These are phyloP conservation scores for Colletotrichum brevisporum DNA, from an alignment of 2,329 filamentous ascomycete genomes.

Conservation along the genomic window DNA sequence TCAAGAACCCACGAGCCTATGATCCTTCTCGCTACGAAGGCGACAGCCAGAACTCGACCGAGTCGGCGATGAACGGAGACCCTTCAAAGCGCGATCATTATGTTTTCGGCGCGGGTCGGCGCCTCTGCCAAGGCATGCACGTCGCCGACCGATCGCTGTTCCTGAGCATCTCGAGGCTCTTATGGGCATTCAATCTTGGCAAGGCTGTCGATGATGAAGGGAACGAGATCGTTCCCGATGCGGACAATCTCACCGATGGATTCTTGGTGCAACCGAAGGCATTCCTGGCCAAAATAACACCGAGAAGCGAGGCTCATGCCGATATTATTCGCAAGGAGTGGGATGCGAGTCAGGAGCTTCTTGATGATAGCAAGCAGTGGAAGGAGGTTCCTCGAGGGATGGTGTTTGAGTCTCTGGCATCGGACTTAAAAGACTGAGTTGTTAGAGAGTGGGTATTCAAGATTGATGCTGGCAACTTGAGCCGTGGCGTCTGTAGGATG, in stretches of 20 bases:
- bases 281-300: conserved; percentile 33
- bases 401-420: conserved; percentile 9
- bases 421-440: conserved; percentile 1
- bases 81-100: conserved; percentile 53
- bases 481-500: no score
- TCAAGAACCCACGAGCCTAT: conserved; percentile 58
- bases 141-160: conserved; percentile 65
- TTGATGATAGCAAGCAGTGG: conserved; percentile 24
- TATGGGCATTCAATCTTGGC: conserved; percentile 67
- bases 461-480: no score
- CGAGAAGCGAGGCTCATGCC: conserved; percentile 24
- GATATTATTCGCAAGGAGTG: conserved; percentile 21
- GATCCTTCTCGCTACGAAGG: conserved; percentile 56
- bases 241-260: conserved; percentile 37
- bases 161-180: conserved; percentile 60
- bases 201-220: conserved; percentile 36
- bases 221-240: conserved; percentile 52
- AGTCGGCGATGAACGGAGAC: conserved; percentile 47
- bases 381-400: conserved; percentile 19
- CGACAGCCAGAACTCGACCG: conserved; percentile 41
- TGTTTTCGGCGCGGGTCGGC: conserved; percentile 46
- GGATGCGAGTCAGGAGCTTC: conserved; percentile 14
- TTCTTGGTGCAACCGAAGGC: conserved; percentile 19
- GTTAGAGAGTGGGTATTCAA: no score
- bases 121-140: conserved; percentile 54